phyloP scores from a whole-genome alignment of 129 eudicot species.

The Cynara cardunculus region DNA sequence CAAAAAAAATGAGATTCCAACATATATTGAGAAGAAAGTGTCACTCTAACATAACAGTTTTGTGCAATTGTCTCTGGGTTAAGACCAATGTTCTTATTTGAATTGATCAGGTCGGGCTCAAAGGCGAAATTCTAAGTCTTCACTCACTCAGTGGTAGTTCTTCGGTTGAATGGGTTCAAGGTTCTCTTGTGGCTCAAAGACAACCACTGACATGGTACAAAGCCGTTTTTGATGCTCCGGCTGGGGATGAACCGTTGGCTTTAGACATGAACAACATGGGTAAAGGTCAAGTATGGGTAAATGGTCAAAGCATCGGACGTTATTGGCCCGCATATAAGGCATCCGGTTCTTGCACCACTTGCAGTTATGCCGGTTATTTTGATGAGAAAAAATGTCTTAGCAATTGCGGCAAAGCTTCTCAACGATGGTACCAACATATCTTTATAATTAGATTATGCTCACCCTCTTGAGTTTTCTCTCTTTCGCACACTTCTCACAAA shows the following conservation, averaged over 20 bases:
- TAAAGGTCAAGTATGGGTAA: constrained; percentile 97
- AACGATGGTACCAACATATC: constrained; percentile 58
- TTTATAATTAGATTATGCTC: background rate
- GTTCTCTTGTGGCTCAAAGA: constrained; percentile 55
- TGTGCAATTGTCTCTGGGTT: background rate
- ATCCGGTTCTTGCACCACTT: constrained; percentile 63
- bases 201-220: constrained; percentile 93
- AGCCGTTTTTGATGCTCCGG: constrained; percentile 79
- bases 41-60: too few relatives aligned
- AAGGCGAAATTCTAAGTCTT: constrained; percentile 82
- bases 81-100: background rate
- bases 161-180: constrained; percentile 83
- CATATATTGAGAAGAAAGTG: background rate
- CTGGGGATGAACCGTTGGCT: constrained; percentile 85
- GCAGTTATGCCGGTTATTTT: constrained; percentile 82
- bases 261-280: constrained; percentile 95
- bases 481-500: too few relatives aligned
- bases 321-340: constrained; percentile 92
- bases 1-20: background rate
- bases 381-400: constrained; percentile 80
- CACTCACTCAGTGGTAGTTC: constrained; percentile 89
- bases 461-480: background rate
- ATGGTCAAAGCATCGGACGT: constrained; percentile 94
- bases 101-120: constrained; percentile 68
- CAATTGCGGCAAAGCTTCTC: constrained; percentile 91